Base-by-base conservation (phyloP, 108 stramenopile species). In the Pelagomonas calceolata region DNA sequence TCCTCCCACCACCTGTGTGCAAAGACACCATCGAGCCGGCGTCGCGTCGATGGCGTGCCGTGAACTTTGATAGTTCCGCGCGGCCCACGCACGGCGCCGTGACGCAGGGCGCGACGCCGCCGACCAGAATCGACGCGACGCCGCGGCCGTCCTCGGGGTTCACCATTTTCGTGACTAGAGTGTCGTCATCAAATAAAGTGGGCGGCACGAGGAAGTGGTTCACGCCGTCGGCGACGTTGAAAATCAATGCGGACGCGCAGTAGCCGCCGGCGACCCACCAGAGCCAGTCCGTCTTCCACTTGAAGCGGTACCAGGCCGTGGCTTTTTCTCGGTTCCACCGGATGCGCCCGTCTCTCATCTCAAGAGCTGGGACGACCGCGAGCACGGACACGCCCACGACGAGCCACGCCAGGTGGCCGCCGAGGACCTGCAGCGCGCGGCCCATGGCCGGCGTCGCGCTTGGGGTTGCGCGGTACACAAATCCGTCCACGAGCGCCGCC, bases 181-280 rank as follows among this genome's bases (percentile, higher is more conserved):
- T 87, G 72, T 93, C 89, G 36, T 79, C 76, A 34, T 88, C 82
- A 65, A 91, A 83, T 32, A 91, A 64, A 0, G 72, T n/a, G 21
- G 79, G 65, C 21, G 94, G 92, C 30, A 92, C 81, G 26, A 93
- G n/a, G 68, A 88, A 87, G 68, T 91, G 91, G 69, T 95, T 95
- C 63, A 85, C 36, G 34, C 87, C 81, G 68, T 95, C 95, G 30
- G 91, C 89, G 68, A 93, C 74, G 72, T 93, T 93, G 78, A 94
- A 94, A 4, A 93, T 66, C 87, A 90, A 91, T 16, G 88, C 78
- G 12, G 89, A 90, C 35, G 90, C 89, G 67, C 83, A 92, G 79
- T 95, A 94, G 35, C 95, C 95, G 10, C 95, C 95, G 43, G 93
- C 70, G 7, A 86, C 86, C 95, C 94, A 95, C 92, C 92, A 95